Conservation (phyloP, 1,139 yeast species). For the Lodderomyces parapsilosis region DNA sequence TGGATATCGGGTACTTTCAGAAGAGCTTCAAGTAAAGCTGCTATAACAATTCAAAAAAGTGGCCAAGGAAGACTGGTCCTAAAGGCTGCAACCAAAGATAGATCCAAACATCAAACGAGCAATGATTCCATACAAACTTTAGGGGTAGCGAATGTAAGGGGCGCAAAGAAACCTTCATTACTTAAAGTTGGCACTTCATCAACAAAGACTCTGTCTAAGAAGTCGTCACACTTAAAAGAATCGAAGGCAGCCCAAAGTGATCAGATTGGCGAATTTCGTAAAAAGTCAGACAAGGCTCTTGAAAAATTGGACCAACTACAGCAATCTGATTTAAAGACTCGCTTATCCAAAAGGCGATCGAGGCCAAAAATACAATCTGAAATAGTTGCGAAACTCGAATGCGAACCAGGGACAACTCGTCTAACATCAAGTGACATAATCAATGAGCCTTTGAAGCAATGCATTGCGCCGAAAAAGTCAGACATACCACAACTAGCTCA, state of each 20-base stretch:
- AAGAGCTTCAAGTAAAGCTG: neutral
- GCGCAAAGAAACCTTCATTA: no score
- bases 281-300: neutral
- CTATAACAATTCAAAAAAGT: neutral
- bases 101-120: no score
- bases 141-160: no score
- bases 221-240: no score
- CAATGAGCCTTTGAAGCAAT: slow-evolving; percentile 20
- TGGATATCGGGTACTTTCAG: neutral
- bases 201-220: no score
- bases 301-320: neutral
- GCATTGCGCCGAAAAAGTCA: slow-evolving; percentile 21
- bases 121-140: no score
- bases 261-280: no score
- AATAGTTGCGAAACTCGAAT: neutral
- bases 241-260: no score
- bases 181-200: no score
- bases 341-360: slow-evolving; percentile 1
- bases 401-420: neutral
- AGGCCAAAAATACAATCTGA: neutral
- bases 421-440: slow-evolving; percentile 6
- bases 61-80: no score
- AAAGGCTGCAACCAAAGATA: no score
- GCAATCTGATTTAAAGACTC: neutral
- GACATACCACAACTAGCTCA: slow-evolving; percentile 52